Percentiles rank a stretch among this genome's conserved stretches.
phyloP scores from a whole-genome alignment of 345 rosid species.

The Brassica juncea region DNA sequence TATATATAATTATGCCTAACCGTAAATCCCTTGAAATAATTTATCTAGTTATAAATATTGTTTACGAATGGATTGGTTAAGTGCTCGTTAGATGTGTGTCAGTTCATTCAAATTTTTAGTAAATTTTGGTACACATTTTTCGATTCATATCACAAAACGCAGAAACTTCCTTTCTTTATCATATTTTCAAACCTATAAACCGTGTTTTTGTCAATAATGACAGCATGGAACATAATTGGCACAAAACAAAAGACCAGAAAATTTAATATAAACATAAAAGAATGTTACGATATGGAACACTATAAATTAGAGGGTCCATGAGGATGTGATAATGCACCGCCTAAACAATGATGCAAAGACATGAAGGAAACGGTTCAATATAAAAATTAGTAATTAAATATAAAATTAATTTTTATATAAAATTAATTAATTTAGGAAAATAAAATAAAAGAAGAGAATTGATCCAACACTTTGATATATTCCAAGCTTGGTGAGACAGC shows the following conservation, averaged over 20 bases:
- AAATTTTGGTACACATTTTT: not conserved
- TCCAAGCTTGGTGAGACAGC: constrained; percentile 30
- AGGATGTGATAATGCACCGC: constrained; percentile 29
- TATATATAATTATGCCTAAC: not conserved
- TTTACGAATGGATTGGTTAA: not conserved
- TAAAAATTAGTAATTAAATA: not conserved
- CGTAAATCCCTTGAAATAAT: not conserved
- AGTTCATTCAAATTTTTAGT: not conserved
- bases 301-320: constrained; percentile 30
- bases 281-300: constrained; percentile 25
- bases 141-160: not conserved
- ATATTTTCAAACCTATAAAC: constrained; percentile 7
- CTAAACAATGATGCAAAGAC: constrained; percentile 8
- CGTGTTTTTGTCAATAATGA: constrained; percentile 20
- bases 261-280: constrained; percentile 4
- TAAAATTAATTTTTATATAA: not conserved
- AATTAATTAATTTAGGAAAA: not conserved
- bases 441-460: not conserved
- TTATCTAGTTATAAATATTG: not conserved
- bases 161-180: not conserved
- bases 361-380: constrained; percentile 13
- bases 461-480: constrained; percentile 17
- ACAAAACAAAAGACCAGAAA: not conserved
- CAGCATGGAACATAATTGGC: constrained; percentile 22
- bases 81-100: not conserved